phyloP scores from a whole-genome alignment of 495 filamentous ascomycete species.

The Hyaloscypha variabilis region DNA sequence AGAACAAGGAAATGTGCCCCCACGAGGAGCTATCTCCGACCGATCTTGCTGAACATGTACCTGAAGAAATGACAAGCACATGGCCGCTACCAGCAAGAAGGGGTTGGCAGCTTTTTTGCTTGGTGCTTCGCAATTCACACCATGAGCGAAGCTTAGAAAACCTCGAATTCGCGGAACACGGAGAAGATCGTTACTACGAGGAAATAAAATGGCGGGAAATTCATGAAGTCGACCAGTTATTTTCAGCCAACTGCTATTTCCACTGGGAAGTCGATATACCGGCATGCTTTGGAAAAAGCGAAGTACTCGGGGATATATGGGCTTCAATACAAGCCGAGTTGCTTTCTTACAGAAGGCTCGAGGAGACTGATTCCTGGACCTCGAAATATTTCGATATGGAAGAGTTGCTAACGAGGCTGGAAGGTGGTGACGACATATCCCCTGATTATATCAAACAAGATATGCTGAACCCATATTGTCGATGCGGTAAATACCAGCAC shows the following conservation, averaged over 20 bases:
- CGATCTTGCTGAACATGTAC: conserved; percentile 18
- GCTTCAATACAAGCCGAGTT: conserved; percentile 34
- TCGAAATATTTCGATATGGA: conserved; percentile 34
- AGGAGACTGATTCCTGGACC: conserved; percentile 34
- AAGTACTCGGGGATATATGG: conserved; percentile 26
- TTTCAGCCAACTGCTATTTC: background rate
- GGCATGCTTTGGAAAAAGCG: background rate
- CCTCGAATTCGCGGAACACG: background rate
- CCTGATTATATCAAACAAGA: conserved; percentile 24
- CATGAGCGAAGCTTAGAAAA: background rate
- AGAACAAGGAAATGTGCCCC: conserved; percentile 6
- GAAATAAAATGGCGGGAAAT: background rate
- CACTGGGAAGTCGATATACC: background rate
- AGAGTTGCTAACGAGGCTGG: conserved; percentile 25
- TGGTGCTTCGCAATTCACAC: background rate
- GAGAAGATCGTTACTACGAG: background rate
- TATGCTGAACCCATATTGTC: conserved; percentile 34
- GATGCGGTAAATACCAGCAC: conserved; percentile 22
- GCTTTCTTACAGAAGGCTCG: conserved; percentile 33
- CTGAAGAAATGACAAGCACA: conserved; percentile 7
- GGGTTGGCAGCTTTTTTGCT: conserved; percentile 24
- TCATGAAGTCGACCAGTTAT: background rate
- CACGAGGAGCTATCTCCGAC: conserved; percentile 14
- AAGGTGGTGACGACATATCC: conserved; percentile 9
- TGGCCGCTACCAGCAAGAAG: conserved; percentile 19